Evolutionary conservation across 768 basidiomycete genomes (phyloP), one percentile per base, ranked within the genome.

Genomic region (Mycena galopus): DNA sequence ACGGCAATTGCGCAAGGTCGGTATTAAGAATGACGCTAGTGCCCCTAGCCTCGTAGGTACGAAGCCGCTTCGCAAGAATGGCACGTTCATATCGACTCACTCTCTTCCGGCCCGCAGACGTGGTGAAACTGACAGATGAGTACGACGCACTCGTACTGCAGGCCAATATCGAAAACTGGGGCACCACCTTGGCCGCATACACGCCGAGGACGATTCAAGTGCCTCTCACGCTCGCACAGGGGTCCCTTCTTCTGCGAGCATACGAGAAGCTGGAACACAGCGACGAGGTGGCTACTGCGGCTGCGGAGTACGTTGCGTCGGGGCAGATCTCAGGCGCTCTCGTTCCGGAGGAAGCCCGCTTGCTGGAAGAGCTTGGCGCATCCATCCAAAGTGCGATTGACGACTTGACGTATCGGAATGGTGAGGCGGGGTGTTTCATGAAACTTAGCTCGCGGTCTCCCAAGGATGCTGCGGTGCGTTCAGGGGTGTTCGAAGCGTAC

Each of bases 361-460:
- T 75, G 14, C 37, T 64, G 7, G 64, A 35, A 5, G 47, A 14
- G 27, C 65, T 75, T 1, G 68, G 74, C 8, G 25, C 42, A 12
- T 6, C 5, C 6, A 66, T 75, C 17, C 67, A 75, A 42, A 7
- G 14, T 3, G 74, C 67, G 16, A 73, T 75, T 12, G 72, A 72
- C 25, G 56, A 23, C 14, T 35, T 73, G 33, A 17, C 30, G 14
- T 32, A 6, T 11, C 30, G 29, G 9, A 19, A 32, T 12, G 55
- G 5, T 6, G 27, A 2, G 8, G 23, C 23, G 19, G 72, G 74
- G 2, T 75, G 74, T 27, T 75, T 75, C 64, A 59, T 75, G 60
- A 75, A 75, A n/a, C 67, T 75, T 44, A 75, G 74, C 65, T 75
- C 74, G n/a, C 62, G 74, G 12, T 72, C 70, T 1, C 74, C 74